These are phyloP conservation scores for Diversispora eburnea DNA, from an alignment of 192 early-diverging fungal genomes.

Conservation along the genomic window DNA sequence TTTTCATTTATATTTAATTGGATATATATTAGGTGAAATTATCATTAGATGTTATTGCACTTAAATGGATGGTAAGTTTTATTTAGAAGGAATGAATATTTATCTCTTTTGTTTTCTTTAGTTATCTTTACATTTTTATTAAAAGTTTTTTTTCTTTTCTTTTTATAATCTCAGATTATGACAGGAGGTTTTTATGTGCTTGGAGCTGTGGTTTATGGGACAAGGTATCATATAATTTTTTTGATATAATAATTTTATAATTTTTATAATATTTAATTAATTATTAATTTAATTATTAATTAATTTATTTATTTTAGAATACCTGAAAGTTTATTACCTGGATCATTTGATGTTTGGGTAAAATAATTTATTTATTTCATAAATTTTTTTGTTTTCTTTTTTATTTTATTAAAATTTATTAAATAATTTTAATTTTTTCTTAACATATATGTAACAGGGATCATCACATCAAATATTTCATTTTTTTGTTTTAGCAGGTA, in stretches of 20 bases:
- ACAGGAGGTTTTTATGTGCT: constrained; percentile 54
- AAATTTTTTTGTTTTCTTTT: too few species aligned
- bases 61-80: constrained; percentile 65
- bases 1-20: background rate
- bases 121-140: too few species aligned
- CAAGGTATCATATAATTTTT: constrained; percentile 15
- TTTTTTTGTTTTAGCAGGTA: too few species aligned
- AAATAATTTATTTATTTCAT: too few species aligned
- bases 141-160: too few species aligned
- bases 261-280: background rate
- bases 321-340: constrained; percentile 81
- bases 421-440: too few species aligned
- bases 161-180: too few species aligned
- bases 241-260: background rate
- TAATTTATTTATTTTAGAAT: constrained; percentile 34
- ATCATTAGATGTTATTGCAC: constrained; percentile 50
- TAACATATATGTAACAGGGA: too few species aligned
- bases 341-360: constrained; percentile 55
- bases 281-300: background rate
- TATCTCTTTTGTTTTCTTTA: too few species aligned
- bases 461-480: too few species aligned
- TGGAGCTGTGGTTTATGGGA: constrained; percentile 89
- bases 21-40: constrained; percentile 21
- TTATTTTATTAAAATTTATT: too few species aligned
- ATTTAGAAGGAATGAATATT: constrained; percentile 35